A percentile compares a stretch with the other conserved stretches of the same genome.
These are phyloP conservation scores for Hansenula lynferdii DNA, from an alignment of 1,139 yeast species.

Conservation along the genomic window DNA sequence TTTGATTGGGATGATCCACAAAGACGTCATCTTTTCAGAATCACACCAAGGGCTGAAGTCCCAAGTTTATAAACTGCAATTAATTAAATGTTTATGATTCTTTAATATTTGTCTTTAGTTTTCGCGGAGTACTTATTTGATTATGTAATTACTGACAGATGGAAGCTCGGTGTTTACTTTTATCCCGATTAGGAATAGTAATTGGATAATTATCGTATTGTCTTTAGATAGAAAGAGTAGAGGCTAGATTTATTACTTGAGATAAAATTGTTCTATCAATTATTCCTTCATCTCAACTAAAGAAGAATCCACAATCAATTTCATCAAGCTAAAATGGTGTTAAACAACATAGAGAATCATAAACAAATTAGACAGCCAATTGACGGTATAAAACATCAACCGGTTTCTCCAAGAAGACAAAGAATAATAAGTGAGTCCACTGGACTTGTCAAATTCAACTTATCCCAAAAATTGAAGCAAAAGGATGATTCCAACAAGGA, in stretches of 20 bases:
- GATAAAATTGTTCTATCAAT: too few species aligned
- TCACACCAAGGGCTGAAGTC: conserved; percentile 47
- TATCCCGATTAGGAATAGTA: conserved; percentile 4
- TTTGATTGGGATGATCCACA: conserved; percentile 55
- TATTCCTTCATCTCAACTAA: too few species aligned
- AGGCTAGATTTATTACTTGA: too few species aligned
- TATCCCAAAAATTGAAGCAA: conserved; percentile 15
- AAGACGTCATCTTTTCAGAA: conserved; percentile 59
- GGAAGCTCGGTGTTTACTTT: too few species aligned
- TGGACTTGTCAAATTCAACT: conserved; percentile 26
- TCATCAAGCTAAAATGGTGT: conserved; percentile 7
- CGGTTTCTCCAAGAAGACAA: conserved; percentile 15
- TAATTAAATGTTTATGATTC: too few species aligned
- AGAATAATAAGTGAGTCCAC: conserved; percentile 28
- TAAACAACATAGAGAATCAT: conserved; percentile 7
- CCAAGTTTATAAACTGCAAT: conserved; percentile 7
- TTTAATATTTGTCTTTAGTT: too few species aligned
- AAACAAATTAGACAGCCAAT: neutral
- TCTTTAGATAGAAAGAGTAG: too few species aligned
- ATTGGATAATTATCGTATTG: too few species aligned
- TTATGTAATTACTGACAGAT: too few species aligned
- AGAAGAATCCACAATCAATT: too few species aligned
- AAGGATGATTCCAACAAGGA: conserved; percentile 12
- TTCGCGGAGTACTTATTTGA: too few species aligned
- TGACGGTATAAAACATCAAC: neutral